A percentile compares a stretch with the other conserved stretches of the same genome.
phyloP scores from a whole-genome alignment of 108 stramenopile genomes.

The Cylindrotheca closterium region DNA sequence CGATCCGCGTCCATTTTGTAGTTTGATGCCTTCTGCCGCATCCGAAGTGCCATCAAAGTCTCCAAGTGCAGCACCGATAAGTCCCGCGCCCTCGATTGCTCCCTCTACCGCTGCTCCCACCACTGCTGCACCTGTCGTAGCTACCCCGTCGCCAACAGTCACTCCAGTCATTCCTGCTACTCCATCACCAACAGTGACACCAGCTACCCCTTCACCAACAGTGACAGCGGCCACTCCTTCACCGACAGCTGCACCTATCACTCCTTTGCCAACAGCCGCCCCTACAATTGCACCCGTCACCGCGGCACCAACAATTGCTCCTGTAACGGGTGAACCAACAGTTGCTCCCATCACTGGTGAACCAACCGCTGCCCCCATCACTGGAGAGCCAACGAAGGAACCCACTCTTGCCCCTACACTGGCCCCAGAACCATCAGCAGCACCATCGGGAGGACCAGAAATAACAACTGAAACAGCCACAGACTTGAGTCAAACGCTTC shows the following conservation, averaged over 20 bases:
- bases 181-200: not conserved
- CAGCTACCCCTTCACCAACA: constrained; percentile 3
- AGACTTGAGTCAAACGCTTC: not conserved
- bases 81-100: too few relatives aligned
- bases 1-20: too few relatives aligned
- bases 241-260: constrained; percentile 28
- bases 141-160: constrained; percentile 2
- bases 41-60: too few relatives aligned
- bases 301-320: not conserved
- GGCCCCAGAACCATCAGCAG: not conserved
- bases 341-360: not conserved
- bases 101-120: not conserved
- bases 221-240: constrained; percentile 3
- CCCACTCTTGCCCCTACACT: not conserved
- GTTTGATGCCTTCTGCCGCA: too few relatives aligned
- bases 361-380: not conserved
- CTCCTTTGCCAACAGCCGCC: constrained; percentile 7
- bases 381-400: not conserved
- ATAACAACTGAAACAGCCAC: constrained; percentile 1
- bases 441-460: not conserved
- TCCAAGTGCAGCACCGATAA: too few relatives aligned
- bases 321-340: not conserved
- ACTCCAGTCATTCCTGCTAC: constrained; percentile 2
- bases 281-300: not conserved
- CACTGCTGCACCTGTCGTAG: not conserved